Base-by-base conservation (phyloP, 176 grass and related monocot species). In the Aegilops sharonensis region DNA sequence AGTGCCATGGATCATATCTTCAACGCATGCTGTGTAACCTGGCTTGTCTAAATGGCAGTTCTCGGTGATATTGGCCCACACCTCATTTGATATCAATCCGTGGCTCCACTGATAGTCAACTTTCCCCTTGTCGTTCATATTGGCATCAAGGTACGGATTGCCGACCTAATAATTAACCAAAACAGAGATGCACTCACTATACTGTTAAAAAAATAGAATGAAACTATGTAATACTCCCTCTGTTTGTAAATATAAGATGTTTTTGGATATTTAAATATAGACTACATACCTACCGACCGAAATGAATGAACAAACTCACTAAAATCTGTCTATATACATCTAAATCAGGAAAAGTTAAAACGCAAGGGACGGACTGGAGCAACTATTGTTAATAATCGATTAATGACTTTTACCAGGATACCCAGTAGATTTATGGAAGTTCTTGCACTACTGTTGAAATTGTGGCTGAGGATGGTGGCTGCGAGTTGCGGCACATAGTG, bases 401-500 rank as follows among this genome's bases (percentile, higher is more conserved):
- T 24, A 40, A 74, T 21, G 17, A 35, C 9, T 57, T 78, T 3
- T 68, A 90, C 89, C 76, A 81, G 9, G 39, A 70, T 47, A 13
- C 83, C 88, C 45, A 17, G 17, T 3, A 86, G 68, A 70, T 86
- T 78, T 67, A 85, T 35, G 6, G 54, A 21, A 4, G 52, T 42
- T 20, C 6, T 77, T 11, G 35, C 60, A 4, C 67, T 66, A 1
- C 39, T 66, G 0, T 11, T 76, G 42, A 9, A 47, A 42, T 89
- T 89, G 35, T 87, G 21, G 1, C 5, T 4, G 2, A 89, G 32
- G 29, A 92, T 87, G 62, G 59, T 52, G 13, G 80, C 68, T 0
- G 91, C 78, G 43, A 89, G 87, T 24, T 86, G 32, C 5, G 87
- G 87, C 20, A 77, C 77, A 21, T 89, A 92, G 71, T 89, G 87